A percentile compares a stretch with the other conserved stretches of the same genome.
phyloP scores from a whole-genome alignment of 1,139 yeast genomes.

The Pneumocystis jirovecii region DNA sequence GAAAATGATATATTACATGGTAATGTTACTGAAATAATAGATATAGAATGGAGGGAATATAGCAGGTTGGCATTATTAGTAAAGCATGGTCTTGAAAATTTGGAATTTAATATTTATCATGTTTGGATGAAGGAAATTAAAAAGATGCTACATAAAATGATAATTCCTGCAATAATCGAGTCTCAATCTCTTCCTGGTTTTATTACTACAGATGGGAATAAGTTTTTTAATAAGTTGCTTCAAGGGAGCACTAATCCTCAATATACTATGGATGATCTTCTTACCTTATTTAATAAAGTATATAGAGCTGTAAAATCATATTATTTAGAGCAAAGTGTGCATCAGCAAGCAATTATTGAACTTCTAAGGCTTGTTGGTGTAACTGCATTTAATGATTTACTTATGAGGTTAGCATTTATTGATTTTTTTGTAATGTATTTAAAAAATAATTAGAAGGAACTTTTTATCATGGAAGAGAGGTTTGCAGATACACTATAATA shows the following conservation, averaged over 20 bases:
- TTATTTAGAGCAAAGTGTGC: slow-evolving; percentile 71
- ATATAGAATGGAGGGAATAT: slow-evolving; percentile 79
- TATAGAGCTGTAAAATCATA: slow-evolving; percentile 91
- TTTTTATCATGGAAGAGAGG: slow-evolving; percentile 97
- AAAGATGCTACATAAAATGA: slow-evolving; percentile 79
- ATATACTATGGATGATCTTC: slow-evolving; percentile 87
- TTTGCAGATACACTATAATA: slow-evolving; percentile 87
- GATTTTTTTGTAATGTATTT: neutral
- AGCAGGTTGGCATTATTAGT: slow-evolving; percentile 80
- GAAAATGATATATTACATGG: slow-evolving; percentile 77
- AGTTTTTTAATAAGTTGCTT: slow-evolving; percentile 74
- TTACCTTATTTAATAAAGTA: slow-evolving; percentile 77
- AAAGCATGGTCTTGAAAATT: slow-evolving; percentile 83
- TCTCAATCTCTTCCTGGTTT: slow-evolving; percentile 95
- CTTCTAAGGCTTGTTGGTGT: slow-evolving; percentile 81
- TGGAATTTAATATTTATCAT: slow-evolving; percentile 86
- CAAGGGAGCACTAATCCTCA: slow-evolving; percentile 41
- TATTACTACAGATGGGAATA: slow-evolving; percentile 74
- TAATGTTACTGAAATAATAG: slow-evolving; percentile 70
- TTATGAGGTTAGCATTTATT: slow-evolving; percentile 46
- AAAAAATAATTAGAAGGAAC: slow-evolving; percentile 30
- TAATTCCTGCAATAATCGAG: slow-evolving; percentile 82
- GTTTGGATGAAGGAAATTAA: slow-evolving; percentile 97
- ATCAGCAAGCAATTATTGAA: slow-evolving; percentile 74
- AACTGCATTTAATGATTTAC: slow-evolving; percentile 84